Evolutionary conservation across 257 asterid genomes (phyloP).

Genomic region (Ligustrum vulgare): DNA sequence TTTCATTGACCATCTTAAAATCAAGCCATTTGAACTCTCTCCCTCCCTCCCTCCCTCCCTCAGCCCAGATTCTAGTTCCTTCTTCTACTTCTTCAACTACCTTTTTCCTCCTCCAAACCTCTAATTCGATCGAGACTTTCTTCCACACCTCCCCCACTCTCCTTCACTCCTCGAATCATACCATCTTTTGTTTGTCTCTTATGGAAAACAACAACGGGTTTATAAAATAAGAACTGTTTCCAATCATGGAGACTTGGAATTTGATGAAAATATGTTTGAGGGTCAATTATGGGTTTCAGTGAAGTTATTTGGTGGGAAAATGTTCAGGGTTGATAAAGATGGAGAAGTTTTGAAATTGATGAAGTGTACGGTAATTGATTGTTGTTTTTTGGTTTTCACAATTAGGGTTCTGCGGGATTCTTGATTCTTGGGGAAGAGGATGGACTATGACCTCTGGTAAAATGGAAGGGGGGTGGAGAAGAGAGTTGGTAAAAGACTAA

Average conservation of each 20-base stretch:
- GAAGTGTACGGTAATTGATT: conserved; percentile 77
- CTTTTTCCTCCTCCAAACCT: conserved; percentile 44
- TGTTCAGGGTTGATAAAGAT: conserved; percentile 40
- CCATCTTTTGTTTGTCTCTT: conserved; percentile 57
- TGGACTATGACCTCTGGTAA: conserved; percentile 61
- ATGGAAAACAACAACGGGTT: conserved; percentile 28
- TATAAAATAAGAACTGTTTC: conserved; percentile 39
- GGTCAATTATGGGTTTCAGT: conserved; percentile 65
- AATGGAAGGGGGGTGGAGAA: conserved; percentile 55
- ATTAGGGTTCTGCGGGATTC: conserved; percentile 49
- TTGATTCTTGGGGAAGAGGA: conserved; percentile 75
- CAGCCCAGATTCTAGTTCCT: conserved; percentile 37
- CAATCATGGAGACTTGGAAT: conserved; percentile 58
- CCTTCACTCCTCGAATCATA: conserved; percentile 41
- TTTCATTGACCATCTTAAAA: no score
- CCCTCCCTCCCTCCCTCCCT: conserved; percentile 33
- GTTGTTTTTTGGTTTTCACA: conserved; percentile 55
- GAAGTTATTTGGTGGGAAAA: conserved; percentile 53
- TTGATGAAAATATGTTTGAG: conserved; percentile 42
- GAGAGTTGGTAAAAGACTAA: conserved; percentile 32
- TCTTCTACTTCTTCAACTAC: conserved; percentile 55
- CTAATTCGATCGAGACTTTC: conserved; percentile 32
- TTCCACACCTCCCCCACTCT: conserved; percentile 54
- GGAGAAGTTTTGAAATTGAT: conserved; percentile 57
- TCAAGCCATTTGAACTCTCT: no score